Evolutionary conservation across 1,284 basidiomycete species (phyloP).

Genomic region (Cutaneotrichosporon arboriforme): DNA sequence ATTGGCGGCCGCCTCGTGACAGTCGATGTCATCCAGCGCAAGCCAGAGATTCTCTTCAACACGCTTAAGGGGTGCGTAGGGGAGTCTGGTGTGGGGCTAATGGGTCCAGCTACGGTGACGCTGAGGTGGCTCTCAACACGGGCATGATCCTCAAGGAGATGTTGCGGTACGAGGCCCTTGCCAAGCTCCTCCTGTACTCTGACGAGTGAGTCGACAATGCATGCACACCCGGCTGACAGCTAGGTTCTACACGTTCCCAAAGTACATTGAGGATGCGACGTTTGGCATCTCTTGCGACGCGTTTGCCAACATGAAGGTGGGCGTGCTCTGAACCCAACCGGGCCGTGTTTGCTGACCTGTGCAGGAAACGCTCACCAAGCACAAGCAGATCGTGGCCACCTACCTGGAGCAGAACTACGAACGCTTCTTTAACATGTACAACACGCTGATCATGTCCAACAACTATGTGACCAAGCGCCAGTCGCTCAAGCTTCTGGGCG

Average conservation of each 20-base stretch:
- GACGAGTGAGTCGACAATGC: conserved; percentile 64
- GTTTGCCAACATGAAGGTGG: conserved; percentile 82
- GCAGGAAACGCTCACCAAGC: conserved; percentile 81
- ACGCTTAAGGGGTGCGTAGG: conserved; percentile 64
- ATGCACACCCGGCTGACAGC: conserved; percentile 7
- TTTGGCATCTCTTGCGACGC: conserved; percentile 98
- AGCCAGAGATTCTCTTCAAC: conserved; percentile 83
- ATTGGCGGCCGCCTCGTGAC: conserved; percentile 91
- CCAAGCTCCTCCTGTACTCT: conserved; percentile 84
- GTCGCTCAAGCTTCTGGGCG: conserved; percentile 94
- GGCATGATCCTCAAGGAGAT: conserved; percentile 98
- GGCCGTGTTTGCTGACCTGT: not conserved
- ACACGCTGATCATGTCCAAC: conserved; percentile 79
- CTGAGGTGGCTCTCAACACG: conserved; percentile 93
- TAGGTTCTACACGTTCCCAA: conserved; percentile 94
- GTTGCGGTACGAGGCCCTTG: conserved; percentile 85
- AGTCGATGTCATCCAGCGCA: conserved; percentile 82
- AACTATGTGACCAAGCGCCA: conserved; percentile 99
- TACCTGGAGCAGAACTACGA: conserved; percentile 97
- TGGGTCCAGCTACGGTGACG: conserved; percentile 73
- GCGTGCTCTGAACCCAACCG: conserved; percentile 9
- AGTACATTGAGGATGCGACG: conserved; percentile 95
- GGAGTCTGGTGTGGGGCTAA: conserved; percentile 3
- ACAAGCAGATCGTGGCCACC: conserved; percentile 94
- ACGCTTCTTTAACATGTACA: conserved; percentile 93